A percentile compares a stretch with the other conserved stretches of the same genome.
These are phyloP conservation scores for Fraxinus paxiana DNA, from an alignment of 305 asterid genomes.

Conservation along the genomic window DNA sequence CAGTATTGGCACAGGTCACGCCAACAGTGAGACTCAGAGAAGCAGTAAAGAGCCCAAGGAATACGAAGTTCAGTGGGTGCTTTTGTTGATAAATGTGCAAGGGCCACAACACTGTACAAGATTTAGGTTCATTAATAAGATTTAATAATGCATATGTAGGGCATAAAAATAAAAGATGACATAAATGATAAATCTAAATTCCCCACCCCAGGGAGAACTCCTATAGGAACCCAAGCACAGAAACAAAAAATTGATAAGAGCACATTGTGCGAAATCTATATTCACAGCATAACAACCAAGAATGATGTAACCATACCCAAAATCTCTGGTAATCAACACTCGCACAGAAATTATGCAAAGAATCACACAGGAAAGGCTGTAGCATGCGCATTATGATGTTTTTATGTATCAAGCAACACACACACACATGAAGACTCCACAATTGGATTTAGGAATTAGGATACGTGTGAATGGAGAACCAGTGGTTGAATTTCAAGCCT, in stretches of 20 bases:
- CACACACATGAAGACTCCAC: neutral
- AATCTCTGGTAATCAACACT: neutral
- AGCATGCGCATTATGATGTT: neutral
- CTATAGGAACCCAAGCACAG: neutral
- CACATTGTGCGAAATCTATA: neutral
- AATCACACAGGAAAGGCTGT: neutral
- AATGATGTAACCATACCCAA: neutral
- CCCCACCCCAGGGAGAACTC: neutral
- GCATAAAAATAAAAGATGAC: neutral
- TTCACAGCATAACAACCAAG: neutral
- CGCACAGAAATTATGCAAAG: neutral
- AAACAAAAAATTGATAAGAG: neutral
- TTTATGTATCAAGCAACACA: neutral
- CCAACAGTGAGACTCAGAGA: constrained; percentile 83
- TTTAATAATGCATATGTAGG: neutral
- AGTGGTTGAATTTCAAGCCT: neutral
- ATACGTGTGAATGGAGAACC: neutral
- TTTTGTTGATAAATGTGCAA: constrained; percentile 72
- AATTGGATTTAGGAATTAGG: neutral
- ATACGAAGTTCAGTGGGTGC: constrained; percentile 82
- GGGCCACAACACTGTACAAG: constrained; percentile 77
- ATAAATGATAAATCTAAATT: neutral
- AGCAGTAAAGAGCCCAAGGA: constrained; percentile 88
- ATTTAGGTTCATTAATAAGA: constrained; percentile 18
- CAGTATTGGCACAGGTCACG: constrained; percentile 81